Evolutionary conservation across 176 grass and related monocot species (phyloP).

Genomic region (Tuctoria greenei): DNA sequence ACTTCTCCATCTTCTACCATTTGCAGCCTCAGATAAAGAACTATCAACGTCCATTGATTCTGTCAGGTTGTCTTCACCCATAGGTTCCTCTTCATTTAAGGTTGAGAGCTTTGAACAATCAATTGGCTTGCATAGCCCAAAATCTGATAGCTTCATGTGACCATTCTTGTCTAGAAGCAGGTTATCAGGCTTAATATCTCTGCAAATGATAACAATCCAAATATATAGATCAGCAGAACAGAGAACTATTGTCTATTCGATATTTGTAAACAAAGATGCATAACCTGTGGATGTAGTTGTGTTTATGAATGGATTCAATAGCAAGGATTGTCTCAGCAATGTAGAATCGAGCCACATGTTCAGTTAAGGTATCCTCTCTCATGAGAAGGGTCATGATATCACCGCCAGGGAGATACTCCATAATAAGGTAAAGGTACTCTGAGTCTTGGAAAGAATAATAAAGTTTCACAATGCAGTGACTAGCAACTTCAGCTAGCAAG

Average conservation of each 20-base stretch:
- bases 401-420: conserved; percentile 96
- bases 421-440: conserved; percentile 91
- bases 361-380: conserved; percentile 90
- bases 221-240: conserved; percentile 30
- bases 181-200: conserved; percentile 99
- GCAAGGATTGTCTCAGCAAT: conserved; percentile 92
- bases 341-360: conserved; percentile 86
- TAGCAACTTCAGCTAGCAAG: conserved; percentile 92
- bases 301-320: conserved; percentile 96
- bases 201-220: conserved; percentile 53
- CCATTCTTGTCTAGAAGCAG: conserved; percentile 91
- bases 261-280: conserved; percentile 36
- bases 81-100: conserved; percentile 90
- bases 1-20: conserved; percentile 83
- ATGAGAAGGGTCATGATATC: conserved; percentile 99
- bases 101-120: conserved; percentile 89
- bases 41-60: conserved; percentile 93
- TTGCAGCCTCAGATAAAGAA: conserved; percentile 55
- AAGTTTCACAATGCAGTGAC: conserved; percentile 90
- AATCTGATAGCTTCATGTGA: conserved; percentile 98
- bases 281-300: conserved; percentile 99
- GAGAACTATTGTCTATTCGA: not conserved
- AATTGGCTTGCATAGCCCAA: conserved; percentile 95
- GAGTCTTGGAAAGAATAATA: conserved; percentile 98
- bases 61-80: conserved; percentile 71